These are phyloP conservation scores for Bisporella sp. DNA, from an alignment of 2,329 filamentous ascomycete genomes.

Conservation along the genomic window DNA sequence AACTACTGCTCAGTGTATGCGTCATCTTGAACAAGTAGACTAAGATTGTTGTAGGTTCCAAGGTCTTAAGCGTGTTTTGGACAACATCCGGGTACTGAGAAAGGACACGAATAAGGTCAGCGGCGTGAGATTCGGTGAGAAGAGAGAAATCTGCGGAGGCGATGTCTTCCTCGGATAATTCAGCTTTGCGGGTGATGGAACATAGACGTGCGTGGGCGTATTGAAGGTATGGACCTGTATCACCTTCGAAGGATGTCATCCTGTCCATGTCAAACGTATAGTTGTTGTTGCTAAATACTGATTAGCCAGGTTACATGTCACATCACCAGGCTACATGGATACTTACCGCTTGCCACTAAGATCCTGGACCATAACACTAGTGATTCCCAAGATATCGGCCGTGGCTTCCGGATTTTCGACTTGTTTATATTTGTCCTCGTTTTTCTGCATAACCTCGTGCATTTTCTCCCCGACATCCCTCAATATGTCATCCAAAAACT, in stretches of 20 bases:
- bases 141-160: constrained; percentile 57
- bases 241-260: constrained; percentile 80
- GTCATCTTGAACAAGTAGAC: constrained; percentile 81
- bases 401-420: constrained; percentile 75
- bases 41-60: constrained; percentile 64
- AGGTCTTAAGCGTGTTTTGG: constrained; percentile 74
- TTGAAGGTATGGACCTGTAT: constrained; percentile 80
- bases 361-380: constrained; percentile 95
- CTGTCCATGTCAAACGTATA: constrained; percentile 71
- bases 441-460: constrained; percentile 95
- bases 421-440: constrained; percentile 83
- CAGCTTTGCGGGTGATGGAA: constrained; percentile 53
- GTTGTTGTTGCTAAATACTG: constrained; percentile 47
- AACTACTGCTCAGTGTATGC: constrained; percentile 71
- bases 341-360: constrained; percentile 86
- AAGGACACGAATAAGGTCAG: constrained; percentile 68
- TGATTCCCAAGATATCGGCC: constrained; percentile 87
- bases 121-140: constrained; percentile 64
- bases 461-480: constrained; percentile 84
- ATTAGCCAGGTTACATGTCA: constrained; percentile 1
- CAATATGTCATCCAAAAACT: constrained; percentile 66
- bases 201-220: constrained; percentile 71
- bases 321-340: neutral
- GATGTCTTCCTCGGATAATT: constrained; percentile 49
- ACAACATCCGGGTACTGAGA: constrained; percentile 82